Evolutionary conservation across 306 rosid species (phyloP), one percentile per base, ranked within the genome.

Genomic region (Vicia faba): DNA sequence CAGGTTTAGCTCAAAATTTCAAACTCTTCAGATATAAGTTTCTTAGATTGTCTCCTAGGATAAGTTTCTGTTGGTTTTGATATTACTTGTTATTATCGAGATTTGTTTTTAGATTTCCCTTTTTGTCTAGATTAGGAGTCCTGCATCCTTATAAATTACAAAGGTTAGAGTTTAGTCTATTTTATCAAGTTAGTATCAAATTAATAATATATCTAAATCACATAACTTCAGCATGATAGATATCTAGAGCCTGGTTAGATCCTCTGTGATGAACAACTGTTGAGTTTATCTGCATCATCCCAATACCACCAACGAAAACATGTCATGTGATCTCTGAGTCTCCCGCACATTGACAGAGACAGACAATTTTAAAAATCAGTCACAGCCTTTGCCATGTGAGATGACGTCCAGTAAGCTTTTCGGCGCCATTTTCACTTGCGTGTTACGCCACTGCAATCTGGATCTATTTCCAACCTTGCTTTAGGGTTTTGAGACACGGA

Each of bases 1-100:
- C 11, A 9, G 4, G 57, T 33, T 45, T 56, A 3, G 5, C 50
- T 45, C 19, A 16, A 72, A 73, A 2, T 41, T 20, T 58, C 36
- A 57, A 19, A n/a, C 25, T 49, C 72, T 43, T 39, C 56, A 53
- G 16, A 53, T 53, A 14, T 53, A 8, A 55, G 61, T 13, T 13
- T 26, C 61, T 55, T 55, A 55, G 19, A 26, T 55, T 55, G n/a
- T 55, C 16, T 55, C 36, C 18, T 26, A 28, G 61, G 38, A 26
- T 13, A 12, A 55, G 35, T 23, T 53, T 53, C 59, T 53, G 25
- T 23, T 19, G 10, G 61, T 25, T 25, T 55, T 12, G 11, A 26
- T 25, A 55, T 55, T 55, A 26, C 18, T 55, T 26, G 25, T 26
- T 26, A 55, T 53, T 53, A 53, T 53, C 33, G 13, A 11, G 59